phyloP scores from a whole-genome alignment of 345 rosid species.

The Erucastrum elatum region DNA sequence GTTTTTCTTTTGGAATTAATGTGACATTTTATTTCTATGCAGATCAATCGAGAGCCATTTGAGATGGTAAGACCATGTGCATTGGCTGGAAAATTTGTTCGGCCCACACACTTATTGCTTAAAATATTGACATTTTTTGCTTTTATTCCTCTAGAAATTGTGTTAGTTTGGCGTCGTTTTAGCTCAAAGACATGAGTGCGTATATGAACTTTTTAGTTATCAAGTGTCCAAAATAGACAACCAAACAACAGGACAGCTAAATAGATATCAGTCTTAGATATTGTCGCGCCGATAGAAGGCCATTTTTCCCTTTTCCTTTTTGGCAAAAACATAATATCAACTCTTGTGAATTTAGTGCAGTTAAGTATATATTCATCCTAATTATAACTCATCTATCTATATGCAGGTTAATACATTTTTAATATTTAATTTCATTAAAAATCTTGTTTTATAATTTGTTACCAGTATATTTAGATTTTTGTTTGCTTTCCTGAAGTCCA shows the following conservation, averaged over 20 bases:
- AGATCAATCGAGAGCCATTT: neutral
- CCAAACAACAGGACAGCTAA: neutral
- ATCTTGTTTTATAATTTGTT: no score
- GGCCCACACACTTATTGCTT: neutral
- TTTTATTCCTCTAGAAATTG: neutral
- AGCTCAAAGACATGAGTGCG: neutral
- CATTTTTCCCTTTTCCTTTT: neutral
- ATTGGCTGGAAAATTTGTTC: neutral
- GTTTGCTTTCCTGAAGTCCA: no score
- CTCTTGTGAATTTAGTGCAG: neutral
- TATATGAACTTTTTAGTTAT: neutral
- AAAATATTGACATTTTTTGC: neutral
- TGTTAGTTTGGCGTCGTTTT: neutral
- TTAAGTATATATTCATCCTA: neutral
- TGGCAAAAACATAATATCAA: neutral
- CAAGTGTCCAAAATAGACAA: neutral
- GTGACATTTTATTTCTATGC: slow-evolving; percentile 5
- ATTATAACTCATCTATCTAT: neutral
- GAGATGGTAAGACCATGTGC: neutral
- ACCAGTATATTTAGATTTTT: no score
- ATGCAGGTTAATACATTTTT: neutral
- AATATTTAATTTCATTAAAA: no score
- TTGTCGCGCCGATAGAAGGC: neutral
- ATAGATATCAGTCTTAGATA: neutral
- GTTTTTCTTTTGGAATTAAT: neutral